Percentiles rank a stretch among this genome's conserved stretches.
Evolutionary conservation across 2,329 filamentous ascomycete species (phyloP).

Genomic region (Apiospora koreana): DNA sequence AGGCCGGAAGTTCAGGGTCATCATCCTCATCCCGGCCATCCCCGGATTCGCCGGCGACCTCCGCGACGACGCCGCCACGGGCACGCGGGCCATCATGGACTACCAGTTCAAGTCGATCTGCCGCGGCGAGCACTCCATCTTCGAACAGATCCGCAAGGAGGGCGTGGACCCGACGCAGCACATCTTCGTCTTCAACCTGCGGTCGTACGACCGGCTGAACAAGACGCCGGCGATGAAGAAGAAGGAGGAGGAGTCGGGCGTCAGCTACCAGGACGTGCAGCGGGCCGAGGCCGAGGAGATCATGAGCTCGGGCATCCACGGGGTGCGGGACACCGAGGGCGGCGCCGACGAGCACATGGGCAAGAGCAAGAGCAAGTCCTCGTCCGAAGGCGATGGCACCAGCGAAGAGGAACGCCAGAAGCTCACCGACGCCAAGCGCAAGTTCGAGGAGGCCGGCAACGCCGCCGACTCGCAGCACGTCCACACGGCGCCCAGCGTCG

Average conservation of each 20-base stretch:
- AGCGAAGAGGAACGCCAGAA: slow-evolving; percentile 35
- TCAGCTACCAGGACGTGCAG: slow-evolving; percentile 85
- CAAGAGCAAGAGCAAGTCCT: slow-evolving; percentile 45
- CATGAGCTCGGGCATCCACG: slow-evolving; percentile 74
- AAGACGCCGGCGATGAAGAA: slow-evolving; percentile 72
- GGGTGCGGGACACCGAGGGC: slow-evolving; percentile 45
- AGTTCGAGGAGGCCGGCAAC: slow-evolving; percentile 52
- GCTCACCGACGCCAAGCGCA: slow-evolving; percentile 49
- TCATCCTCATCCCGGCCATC: slow-evolving; percentile 86
- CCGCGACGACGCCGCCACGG: slow-evolving; percentile 76
- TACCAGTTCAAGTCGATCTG: slow-evolving; percentile 98
- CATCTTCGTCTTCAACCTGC: slow-evolving; percentile 91
- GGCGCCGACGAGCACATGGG: slow-evolving; percentile 54
- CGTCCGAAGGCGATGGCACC: slow-evolving; percentile 29
- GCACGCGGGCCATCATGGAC: slow-evolving; percentile 95
- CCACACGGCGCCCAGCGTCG: slow-evolving; percentile 54
- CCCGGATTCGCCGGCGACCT: slow-evolving; percentile 94
- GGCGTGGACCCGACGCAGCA: slow-evolving; percentile 78
- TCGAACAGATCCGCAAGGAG: slow-evolving; percentile 70
- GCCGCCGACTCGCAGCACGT: slow-evolving; percentile 31
- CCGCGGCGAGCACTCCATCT: slow-evolving; percentile 89
- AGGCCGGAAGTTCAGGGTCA: slow-evolving; percentile 84
- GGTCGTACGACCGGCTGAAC: slow-evolving; percentile 90
- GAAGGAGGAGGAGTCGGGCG: slow-evolving; percentile 78
- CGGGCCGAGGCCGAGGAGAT: slow-evolving; percentile 86